A percentile compares a stretch with the other conserved stretches of the same genome.
These are phyloP conservation scores for Fraxinus nigra DNA, from an alignment of 305 asterid species.

Conservation along the genomic window DNA sequence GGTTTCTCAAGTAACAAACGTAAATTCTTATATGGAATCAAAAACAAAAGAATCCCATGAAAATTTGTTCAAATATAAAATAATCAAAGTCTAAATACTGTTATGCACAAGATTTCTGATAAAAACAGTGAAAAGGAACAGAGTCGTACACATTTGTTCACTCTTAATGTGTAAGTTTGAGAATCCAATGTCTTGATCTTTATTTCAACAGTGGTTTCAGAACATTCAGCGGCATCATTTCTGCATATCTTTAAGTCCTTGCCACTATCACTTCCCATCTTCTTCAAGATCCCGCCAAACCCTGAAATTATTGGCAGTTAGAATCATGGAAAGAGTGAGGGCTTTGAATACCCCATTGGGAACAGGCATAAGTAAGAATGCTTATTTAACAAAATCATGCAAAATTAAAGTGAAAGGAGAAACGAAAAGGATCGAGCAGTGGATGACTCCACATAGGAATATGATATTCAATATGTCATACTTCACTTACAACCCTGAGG, in stretches of 20 bases:
- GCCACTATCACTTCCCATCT: conserved; percentile 64
- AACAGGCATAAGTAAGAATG: conserved; percentile 5
- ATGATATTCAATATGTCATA: neutral
- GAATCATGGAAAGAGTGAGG: conserved; percentile 12
- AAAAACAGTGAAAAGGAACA: conserved; percentile 18
- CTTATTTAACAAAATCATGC: neutral
- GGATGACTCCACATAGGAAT: neutral
- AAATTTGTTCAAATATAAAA: neutral
- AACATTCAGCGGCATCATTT: conserved; percentile 49
- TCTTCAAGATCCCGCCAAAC: conserved; percentile 17
- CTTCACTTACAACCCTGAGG: neutral
- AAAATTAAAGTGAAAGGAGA: neutral
- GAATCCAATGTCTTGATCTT: conserved; percentile 96
- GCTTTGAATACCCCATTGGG: conserved; percentile 3
- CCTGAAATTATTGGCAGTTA: conserved; percentile 33
- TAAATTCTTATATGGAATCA: neutral
- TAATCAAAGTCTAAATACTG: neutral
- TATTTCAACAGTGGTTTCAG: conserved; percentile 87
- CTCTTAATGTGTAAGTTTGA: conserved; percentile 72
- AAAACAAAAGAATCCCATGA: neutral
- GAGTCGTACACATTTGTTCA: conserved; percentile 70
- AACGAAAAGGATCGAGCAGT: neutral
- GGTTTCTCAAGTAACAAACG: neutral
- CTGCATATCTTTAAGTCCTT: conserved; percentile 38
- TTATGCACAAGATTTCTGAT: conserved; percentile 1